These are phyloP conservation scores for Raphanus raphanistrum DNA, from an alignment of 345 rosid species.

Conservation along the genomic window DNA sequence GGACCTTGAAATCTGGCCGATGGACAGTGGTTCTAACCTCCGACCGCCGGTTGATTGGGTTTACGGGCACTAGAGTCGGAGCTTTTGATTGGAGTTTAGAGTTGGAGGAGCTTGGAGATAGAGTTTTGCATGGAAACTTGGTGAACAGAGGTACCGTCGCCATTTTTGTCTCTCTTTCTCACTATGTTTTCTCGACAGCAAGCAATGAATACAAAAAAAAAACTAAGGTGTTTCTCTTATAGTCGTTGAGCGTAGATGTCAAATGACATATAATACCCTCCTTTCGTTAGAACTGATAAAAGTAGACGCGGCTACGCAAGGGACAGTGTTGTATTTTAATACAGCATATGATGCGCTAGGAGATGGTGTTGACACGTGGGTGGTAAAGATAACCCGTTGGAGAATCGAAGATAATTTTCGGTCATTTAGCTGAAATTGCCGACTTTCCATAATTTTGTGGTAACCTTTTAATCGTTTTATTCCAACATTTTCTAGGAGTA, in stretches of 20 bases:
- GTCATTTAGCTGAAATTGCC: slow-evolving; percentile 4
- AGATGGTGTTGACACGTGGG: slow-evolving; percentile 7
- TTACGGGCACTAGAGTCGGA: slow-evolving; percentile 18
- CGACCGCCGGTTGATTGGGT: slow-evolving; percentile 16
- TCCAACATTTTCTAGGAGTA: neutral
- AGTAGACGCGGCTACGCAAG: neutral
- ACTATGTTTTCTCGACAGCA: neutral
- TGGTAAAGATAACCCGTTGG: neutral
- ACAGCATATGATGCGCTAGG: neutral
- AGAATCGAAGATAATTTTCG: slow-evolving; percentile 13
- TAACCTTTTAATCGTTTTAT: neutral
- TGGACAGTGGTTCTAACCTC: slow-evolving; percentile 18
- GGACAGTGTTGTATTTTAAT: neutral
- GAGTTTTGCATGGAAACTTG: slow-evolving; percentile 50
- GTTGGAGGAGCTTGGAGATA: slow-evolving; percentile 13
- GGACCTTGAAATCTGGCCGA: slow-evolving; percentile 35
- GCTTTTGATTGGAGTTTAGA: slow-evolving; percentile 22
- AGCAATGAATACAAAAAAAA: neutral
- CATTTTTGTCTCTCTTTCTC: slow-evolving; percentile 37
- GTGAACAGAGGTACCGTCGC: slow-evolving; percentile 49
- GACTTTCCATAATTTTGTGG: neutral
- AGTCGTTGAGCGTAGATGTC: neutral
- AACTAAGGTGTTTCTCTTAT: neutral
- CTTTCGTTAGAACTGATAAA: accelerated
- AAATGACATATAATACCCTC: slow-evolving; percentile 30